Evolutionary conservation across 164 flowering plant genomes (phyloP), one percentile per base, ranked within the genome.

Genomic region (Nymphaea colorata): DNA sequence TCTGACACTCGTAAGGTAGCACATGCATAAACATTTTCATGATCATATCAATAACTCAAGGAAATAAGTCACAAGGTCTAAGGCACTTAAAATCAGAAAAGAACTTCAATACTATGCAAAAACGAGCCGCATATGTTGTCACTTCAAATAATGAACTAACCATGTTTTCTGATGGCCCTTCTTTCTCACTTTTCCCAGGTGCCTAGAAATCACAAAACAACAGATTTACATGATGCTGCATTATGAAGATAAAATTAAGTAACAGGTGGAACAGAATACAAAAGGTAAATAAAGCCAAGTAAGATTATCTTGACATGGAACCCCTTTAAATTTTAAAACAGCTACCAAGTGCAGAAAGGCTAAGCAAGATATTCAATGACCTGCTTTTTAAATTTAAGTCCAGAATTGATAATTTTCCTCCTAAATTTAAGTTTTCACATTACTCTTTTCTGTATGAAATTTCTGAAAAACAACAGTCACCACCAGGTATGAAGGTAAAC

Each of bases 111-210:
- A 25, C 36, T 25, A 25, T 25, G 36, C 36, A 25, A 25, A 25
- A 25, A 25, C 36, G 1, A 25, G 36, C 36, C 36, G 1, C 36
- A 25, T 25, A 25, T 25, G 0, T 25, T 25, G 36, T 25, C 36
- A 25, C 36, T 25, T 25, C 0, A 51, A 5, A 3, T 10, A 15
- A 51, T 51, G 57, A 51, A 85, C 94, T 78, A 44, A 92, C 99
- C 97, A 92, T 85, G 85, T 83, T 82, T 75, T 95, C 99, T 61
- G 91, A 83, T 18, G 90, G 87, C 67, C 81, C 70, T 73, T 95
- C 99, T 72, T 92, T 92, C 45, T 95, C 99, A 72, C 67, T 87
- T 74, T 92, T 95, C 63, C 98, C 99, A 17, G 98, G 99, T 68
- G 94, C 95, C 98, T 91, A 77, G 66, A 68, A 62, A 36, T 25